Evolutionary conservation across 768 basidiomycete genomes (phyloP).

Genomic region (Agrocybe praecox): DNA sequence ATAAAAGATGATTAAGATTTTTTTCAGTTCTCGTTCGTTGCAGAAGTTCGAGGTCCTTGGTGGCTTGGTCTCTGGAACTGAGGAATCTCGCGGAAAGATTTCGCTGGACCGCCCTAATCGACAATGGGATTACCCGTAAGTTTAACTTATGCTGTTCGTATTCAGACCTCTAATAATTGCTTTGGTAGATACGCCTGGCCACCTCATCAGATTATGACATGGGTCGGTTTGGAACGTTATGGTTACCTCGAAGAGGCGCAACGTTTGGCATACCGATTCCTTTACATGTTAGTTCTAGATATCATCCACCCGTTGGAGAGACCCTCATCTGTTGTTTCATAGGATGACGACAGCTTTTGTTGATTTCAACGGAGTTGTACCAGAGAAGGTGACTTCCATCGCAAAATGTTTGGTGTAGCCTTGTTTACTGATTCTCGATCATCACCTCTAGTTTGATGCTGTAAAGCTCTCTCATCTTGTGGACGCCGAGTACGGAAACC

Average conservation of each 20-base stretch:
- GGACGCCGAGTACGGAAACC: conserved; percentile 96
- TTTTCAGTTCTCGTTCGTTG: conserved; percentile 73
- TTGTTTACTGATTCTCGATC: conserved; percentile 9
- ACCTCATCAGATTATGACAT: conserved; percentile 98
- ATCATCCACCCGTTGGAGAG: not conserved
- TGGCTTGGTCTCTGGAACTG: conserved; percentile 94
- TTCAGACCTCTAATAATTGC: conserved; percentile 15
- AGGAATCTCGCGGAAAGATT: conserved; percentile 94
- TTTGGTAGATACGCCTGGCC: conserved; percentile 75
- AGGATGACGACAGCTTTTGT: conserved; percentile 96
- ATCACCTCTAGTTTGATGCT: conserved; percentile 75
- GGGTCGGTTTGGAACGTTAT: conserved; percentile 97
- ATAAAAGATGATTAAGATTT: conserved; percentile 17
- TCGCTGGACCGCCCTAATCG: conserved; percentile 96
- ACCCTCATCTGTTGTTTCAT: conserved; percentile 1
- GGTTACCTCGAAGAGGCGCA: conserved; percentile 94
- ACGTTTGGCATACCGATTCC: conserved; percentile 90
- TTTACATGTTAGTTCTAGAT: conserved; percentile 82
- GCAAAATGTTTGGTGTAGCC: not conserved
- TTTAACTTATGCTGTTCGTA: conserved; percentile 21
- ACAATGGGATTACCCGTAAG: conserved; percentile 97
- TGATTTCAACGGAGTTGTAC: conserved; percentile 97
- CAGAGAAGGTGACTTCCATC: conserved; percentile 76
- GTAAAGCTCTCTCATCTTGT: conserved; percentile 95
- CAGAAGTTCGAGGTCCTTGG: conserved; percentile 97